These are phyloP conservation scores for Colletotrichum neosansevieriae DNA, from an alignment of 2,329 filamentous ascomycete species.

Conservation along the genomic window DNA sequence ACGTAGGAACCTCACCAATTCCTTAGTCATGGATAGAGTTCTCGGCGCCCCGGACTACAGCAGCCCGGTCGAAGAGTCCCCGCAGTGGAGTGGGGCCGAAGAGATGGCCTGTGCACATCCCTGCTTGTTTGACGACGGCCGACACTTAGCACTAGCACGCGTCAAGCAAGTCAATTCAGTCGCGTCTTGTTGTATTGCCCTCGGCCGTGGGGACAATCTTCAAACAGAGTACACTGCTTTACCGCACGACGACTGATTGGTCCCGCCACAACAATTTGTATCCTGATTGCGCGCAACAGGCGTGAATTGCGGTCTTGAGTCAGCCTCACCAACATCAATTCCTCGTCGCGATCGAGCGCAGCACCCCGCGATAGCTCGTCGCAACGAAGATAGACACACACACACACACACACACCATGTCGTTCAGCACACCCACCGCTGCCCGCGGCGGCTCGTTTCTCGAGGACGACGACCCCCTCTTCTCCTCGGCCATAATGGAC, in stretches of 20 bases:
- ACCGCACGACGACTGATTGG: neutral
- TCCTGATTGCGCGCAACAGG: neutral
- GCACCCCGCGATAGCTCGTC: neutral
- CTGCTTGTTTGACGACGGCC: slow-evolving; percentile 16
- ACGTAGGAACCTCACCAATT: neutral
- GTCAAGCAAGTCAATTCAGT: slow-evolving; percentile 6
- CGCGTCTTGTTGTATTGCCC: slow-evolving; percentile 18
- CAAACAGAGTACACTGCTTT: neutral
- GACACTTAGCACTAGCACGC: slow-evolving; percentile 1
- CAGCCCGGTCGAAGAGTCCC: slow-evolving; percentile 5
- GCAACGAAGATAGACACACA: neutral
- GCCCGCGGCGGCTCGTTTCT: slow-evolving; percentile 14
- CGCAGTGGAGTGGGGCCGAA: slow-evolving; percentile 26
- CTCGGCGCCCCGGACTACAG: slow-evolving; percentile 1
- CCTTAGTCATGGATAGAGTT: slow-evolving; percentile 5
- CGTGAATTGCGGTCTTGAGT: neutral
- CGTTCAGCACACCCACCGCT: slow-evolving; percentile 29
- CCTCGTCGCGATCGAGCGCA: neutral
- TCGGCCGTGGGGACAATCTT: neutral
- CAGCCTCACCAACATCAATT: neutral
- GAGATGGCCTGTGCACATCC: slow-evolving; percentile 12
- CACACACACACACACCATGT: slow-evolving; percentile 5
- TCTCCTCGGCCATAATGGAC: slow-evolving; percentile 55
- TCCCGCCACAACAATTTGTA: neutral
- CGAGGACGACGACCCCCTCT: slow-evolving; percentile 51